Percentiles rank a stretch among this genome's conserved stretches.
Evolutionary conservation across 176 grass and related monocot species (phyloP).

Genomic region (Sorghum bicolor): Sorghum_bicolor_NCBIv3 NC_012876.2:57428001-57428500

Average conservation of each 20-base stretch:
- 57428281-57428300: constrained; percentile 18
- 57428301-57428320: constrained; percentile 48
- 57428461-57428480: constrained; percentile 55
- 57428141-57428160: background rate
- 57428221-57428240: constrained; percentile 46
- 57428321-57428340: constrained; percentile 54
- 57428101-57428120: background rate
- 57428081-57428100: background rate
- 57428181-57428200: background rate
- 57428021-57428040: background rate
- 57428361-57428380: background rate
- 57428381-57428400: constrained; percentile 32
- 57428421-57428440: constrained; percentile 68
- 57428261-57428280: background rate
- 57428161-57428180: background rate
- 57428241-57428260: constrained; percentile 20
- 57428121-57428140: background rate
- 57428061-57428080: background rate
- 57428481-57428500: constrained; percentile 10
- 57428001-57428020: constrained; percentile 24
- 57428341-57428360: background rate
- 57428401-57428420: constrained; percentile 55
- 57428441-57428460: constrained; percentile 57
- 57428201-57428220: background rate
- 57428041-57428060: constrained; percentile 5